A percentile compares a stretch with the other conserved stretches of the same genome.
These are phyloP conservation scores for Aspergillus brasiliensis DNA, from an alignment of 2,329 filamentous ascomycete genomes.

Conservation along the genomic window DNA sequence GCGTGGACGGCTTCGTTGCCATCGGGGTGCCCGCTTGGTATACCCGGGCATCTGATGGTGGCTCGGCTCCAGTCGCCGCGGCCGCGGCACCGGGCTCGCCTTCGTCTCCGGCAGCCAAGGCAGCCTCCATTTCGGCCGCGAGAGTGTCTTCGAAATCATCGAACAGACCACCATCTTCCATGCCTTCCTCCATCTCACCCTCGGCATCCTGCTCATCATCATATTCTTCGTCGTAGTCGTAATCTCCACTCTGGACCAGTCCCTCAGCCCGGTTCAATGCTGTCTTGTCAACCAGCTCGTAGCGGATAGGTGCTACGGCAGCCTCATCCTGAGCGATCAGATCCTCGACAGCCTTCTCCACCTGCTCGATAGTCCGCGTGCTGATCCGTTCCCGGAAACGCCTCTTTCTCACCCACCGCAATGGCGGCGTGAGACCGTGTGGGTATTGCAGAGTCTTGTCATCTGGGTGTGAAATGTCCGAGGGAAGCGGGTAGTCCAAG, in stretches of 20 bases:
- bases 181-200: slow-evolving; percentile 50
- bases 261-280: slow-evolving; percentile 48
- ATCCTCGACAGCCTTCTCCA: slow-evolving; percentile 76
- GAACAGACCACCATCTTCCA: slow-evolving; percentile 35
- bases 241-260: slow-evolving; percentile 47
- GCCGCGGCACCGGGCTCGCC: slow-evolving; percentile 30
- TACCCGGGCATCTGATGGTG: slow-evolving; percentile 16
- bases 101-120: slow-evolving; percentile 42
- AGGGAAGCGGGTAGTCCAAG: slow-evolving; percentile 66
- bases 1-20: slow-evolving; percentile 34
- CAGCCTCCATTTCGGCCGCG: slow-evolving; percentile 48
- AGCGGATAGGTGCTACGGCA: slow-evolving; percentile 59
- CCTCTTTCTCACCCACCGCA: slow-evolving; percentile 80
- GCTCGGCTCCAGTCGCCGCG: slow-evolving; percentile 18
- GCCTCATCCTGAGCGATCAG: slow-evolving; percentile 70
- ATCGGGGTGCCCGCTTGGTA: slow-evolving; percentile 38
- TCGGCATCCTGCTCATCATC: slow-evolving; percentile 54
- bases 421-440: slow-evolving; percentile 83
- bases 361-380: slow-evolving; percentile 80
- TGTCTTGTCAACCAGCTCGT: slow-evolving; percentile 64
- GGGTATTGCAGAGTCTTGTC: slow-evolving; percentile 71
- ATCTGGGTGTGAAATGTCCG: slow-evolving; percentile 62
- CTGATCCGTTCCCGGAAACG: slow-evolving; percentile 82
- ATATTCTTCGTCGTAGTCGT: slow-evolving; percentile 47
- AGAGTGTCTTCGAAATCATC: slow-evolving; percentile 45